A percentile compares a stretch with the other conserved stretches of the same genome.
These are phyloP conservation scores for Besnoitia besnoiti DNA, from an alignment of 169 alveolate genomes.

Conservation along the genomic window DNA sequence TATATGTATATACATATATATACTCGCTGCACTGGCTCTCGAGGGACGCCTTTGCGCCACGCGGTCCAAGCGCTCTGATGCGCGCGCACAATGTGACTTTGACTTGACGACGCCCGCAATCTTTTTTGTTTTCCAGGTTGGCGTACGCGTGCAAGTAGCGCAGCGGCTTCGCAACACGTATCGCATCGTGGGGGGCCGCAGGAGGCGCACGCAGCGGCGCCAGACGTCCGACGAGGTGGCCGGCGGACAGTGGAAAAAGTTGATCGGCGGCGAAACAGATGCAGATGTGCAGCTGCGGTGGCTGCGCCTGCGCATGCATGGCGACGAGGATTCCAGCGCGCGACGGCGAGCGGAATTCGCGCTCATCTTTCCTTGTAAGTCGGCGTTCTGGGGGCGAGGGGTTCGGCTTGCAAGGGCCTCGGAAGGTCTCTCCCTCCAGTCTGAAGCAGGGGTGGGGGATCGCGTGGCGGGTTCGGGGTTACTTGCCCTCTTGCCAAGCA, in stretches of 20 bases:
- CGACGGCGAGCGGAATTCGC: not conserved
- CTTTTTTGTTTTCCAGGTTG: not conserved
- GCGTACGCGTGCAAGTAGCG: not conserved
- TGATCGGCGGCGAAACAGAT: not conserved
- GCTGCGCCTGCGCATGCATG: slow-evolving; percentile 26
- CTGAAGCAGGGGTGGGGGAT: too few species aligned
- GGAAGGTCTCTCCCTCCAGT: too few species aligned
- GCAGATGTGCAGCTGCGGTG: slow-evolving; percentile 25
- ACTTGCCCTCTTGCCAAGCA: too few species aligned
- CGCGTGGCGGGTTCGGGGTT: too few species aligned
- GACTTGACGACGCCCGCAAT: too few species aligned
- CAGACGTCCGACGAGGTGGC: not conserved
- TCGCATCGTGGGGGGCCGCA: not conserved
- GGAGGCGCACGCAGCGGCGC: not conserved
- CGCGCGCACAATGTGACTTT: too few species aligned
- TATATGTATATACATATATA: too few species aligned
- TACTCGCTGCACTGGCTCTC: too few species aligned
- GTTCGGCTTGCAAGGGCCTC: too few species aligned
- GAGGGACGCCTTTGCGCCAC: too few species aligned
- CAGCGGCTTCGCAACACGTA: not conserved
- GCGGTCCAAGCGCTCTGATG: too few species aligned
- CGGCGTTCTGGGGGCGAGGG: too few species aligned
- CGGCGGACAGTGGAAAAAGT: not conserved
- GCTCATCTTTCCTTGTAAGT: slow-evolving; percentile 17
- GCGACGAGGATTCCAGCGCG: not conserved